Evolutionary conservation across 495 filamentous ascomycete genomes (phyloP), one percentile per base, ranked within the genome.

Genomic region (Podospora comata): DNA sequence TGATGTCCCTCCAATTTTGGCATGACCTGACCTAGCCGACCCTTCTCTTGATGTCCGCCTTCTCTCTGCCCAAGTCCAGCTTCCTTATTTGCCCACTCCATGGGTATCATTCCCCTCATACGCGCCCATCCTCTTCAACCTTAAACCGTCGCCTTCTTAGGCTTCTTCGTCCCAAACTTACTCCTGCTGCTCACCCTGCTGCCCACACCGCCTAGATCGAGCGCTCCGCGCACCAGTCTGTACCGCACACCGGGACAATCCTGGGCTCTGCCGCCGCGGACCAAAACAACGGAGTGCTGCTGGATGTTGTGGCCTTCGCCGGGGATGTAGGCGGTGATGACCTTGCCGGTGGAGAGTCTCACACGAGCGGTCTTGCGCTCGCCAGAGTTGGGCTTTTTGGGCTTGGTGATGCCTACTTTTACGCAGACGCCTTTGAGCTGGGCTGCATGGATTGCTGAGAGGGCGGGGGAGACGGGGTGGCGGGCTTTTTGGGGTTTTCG

Each of bases 221-320:
- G 83, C 19, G 93, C 92, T 44, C 95, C 95, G 73, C 95, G 84
- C 56, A 99, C 91, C 73, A 97, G 81, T 77, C 93, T 90, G 77
- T 99, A 99, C 73, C 93, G 90, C 81, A 99, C 95, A 86, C 95
- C 95, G 65, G 95, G 95, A 83, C 94, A 98, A 90, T 99, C 95
- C 86, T 97, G 95, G 60, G 86, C 87, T 72, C 95, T 82, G 18
- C 95, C 95, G 60, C 95, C 95, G 67, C 95, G 85, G 15, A 98
- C 93, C 68, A 97, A 82, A 63, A 99, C 95, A 39, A 99, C 95
- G 76, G 90, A 93, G 84, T 99, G 95, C 86, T 98, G 95, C 84
- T 97, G 94, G 70, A 97, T 92, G 83, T 98, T 99, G 82, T 99
- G 95, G 39, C 95, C 94, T 87, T 98, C 92, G 71, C 95, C 96